Evolutionary conservation across 345 rosid genomes (phyloP).

Genomic region (Eucalyptus pauciflora): DNA sequence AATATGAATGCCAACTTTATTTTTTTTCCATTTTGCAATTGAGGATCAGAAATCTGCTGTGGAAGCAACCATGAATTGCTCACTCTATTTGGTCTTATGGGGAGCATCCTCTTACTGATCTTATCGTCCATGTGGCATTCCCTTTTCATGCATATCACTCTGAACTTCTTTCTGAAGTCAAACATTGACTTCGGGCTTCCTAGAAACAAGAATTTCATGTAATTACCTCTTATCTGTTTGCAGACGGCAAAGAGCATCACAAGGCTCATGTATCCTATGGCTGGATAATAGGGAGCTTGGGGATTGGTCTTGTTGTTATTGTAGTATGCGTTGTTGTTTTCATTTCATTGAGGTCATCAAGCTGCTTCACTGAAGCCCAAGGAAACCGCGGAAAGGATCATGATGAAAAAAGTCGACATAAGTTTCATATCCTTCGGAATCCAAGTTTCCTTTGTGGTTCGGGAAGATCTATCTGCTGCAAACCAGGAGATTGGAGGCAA

Average conservation of each 20-base stretch:
- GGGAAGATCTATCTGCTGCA: constrained; percentile 65
- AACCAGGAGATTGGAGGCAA: constrained; percentile 57
- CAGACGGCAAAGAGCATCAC: constrained; percentile 42
- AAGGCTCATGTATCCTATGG: constrained; percentile 50
- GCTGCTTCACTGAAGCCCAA: constrained; percentile 22
- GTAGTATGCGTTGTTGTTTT: constrained; percentile 34
- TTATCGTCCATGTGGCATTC: not conserved
- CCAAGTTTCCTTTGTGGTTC: constrained; percentile 85
- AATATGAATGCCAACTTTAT: not conserved
- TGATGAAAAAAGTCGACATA: constrained; percentile 38
- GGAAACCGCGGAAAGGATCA: constrained; percentile 21
- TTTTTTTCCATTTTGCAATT: not conserved
- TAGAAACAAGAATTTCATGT: not conserved
- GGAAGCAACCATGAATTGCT: not conserved
- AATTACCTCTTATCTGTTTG: constrained; percentile 1
- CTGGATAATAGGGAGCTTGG: constrained; percentile 85
- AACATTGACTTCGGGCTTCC: not conserved
- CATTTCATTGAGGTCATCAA: constrained; percentile 54
- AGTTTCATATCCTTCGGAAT: constrained; percentile 80
- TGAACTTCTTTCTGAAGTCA: not conserved
- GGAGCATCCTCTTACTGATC: not conserved
- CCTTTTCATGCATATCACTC: not conserved
- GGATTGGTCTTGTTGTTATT: constrained; percentile 50
- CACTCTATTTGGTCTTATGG: not conserved
- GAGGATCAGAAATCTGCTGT: not conserved